These are phyloP conservation scores for Xylariaceae sp. DNA, from an alignment of 2,329 filamentous ascomycete species.

Conservation along the genomic window DNA sequence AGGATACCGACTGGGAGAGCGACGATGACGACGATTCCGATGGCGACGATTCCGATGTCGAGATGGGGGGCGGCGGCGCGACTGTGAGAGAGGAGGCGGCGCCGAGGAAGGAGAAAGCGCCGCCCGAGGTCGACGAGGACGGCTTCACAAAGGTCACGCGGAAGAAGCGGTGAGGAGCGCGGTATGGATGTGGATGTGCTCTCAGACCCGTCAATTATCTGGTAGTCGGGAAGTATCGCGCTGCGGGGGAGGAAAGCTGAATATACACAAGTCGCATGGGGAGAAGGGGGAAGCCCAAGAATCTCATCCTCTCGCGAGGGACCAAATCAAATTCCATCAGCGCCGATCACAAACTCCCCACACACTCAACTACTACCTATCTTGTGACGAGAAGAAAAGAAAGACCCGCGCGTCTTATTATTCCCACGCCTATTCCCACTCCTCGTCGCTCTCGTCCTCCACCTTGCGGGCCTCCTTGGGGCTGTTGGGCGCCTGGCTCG, in stretches of 20 bases:
- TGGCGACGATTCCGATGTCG: constrained; percentile 48
- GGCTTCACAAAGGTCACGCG: constrained; percentile 70
- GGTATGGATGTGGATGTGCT: no score
- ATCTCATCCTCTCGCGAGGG: no score
- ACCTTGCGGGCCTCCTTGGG: constrained; percentile 49
- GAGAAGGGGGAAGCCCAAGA: no score
- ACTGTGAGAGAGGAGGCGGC: constrained; percentile 58
- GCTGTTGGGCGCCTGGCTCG: constrained; percentile 68
- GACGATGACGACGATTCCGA: constrained; percentile 51
- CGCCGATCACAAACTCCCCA: no score
- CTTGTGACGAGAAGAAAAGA: constrained; percentile 3
- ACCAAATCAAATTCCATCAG: no score
- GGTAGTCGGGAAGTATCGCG: no score
- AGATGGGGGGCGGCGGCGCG: constrained; percentile 59
- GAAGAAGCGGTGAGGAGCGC: constrained; percentile 49
- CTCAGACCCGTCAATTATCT: no score
- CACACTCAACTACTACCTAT: no score
- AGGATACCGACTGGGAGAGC: constrained; percentile 45
- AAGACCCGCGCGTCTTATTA: constrained; percentile 3
- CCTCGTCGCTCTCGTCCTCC: constrained; percentile 60
- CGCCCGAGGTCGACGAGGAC: constrained; percentile 71
- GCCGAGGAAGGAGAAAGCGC: constrained; percentile 52
- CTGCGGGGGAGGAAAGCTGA: no score
- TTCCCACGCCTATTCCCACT: constrained; percentile 18
- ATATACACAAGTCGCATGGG: no score